Base-by-base conservation (phyloP, 768 basidiomycete genomes). In the Leucogyrophana mollusca region DNA sequence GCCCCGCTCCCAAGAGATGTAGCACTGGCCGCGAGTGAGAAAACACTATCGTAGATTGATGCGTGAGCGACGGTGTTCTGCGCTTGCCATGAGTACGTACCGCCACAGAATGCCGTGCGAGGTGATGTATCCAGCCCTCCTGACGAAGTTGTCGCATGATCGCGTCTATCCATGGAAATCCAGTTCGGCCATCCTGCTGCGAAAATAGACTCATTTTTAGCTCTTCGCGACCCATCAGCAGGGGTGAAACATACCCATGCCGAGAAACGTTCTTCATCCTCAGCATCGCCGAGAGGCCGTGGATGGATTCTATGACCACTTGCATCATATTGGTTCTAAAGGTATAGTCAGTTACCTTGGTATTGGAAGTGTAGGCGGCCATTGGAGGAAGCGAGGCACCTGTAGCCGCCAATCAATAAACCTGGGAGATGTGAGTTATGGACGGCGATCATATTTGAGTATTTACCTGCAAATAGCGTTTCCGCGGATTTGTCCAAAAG, bases 21-120 rank as follows among this genome's bases (percentile, higher is more conserved):
- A 52, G 54, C 57, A 57, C 51, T 57, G 57, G 43, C 62, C 55
- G 51, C 53, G 55, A 45, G 43, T 42, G 22, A 54, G 61, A 56
- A 51, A 53, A 54, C 47, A 57, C 47, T 56, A 53, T 40, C 21
- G 51, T 50, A 52, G 58, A 56, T 59, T 61, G 62, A 62, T 57
- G 53, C 56, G 60, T 48, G 55, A 59, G 51, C 8, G 32, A 25
- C 17, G 20, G 36, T 35, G 48, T 60, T 52, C 49, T 51, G 56
- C 49, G 51, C 47, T 58, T 61, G 56, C 61, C 58, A 59, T 62
- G 53, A 52, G 22, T 11, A 16, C 39, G 48, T 56, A 64, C 57
- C 34, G 65, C 64, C 60, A 58, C 65, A 37, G 46, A 47, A 55
- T 49, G 54, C 54, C 57, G 53, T 54, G 51, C 50, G 45, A 50